phyloP scores from a whole-genome alignment of 805 yeast species.

The Alloascoidea hylecoeti region DNA sequence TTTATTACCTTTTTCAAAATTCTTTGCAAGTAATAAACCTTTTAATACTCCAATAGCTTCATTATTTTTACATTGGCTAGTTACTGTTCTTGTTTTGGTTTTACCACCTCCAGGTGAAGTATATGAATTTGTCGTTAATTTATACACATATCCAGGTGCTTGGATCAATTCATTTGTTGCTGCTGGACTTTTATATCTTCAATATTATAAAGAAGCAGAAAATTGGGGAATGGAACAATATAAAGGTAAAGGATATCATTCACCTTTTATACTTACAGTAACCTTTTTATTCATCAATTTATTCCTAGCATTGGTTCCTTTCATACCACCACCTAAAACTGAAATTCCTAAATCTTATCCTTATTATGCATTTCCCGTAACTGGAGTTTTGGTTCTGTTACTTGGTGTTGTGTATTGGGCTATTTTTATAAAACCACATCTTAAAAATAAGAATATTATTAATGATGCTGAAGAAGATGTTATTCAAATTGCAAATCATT shows the following conservation, averaged over 20 bases:
- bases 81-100: slow-evolving; percentile 37
- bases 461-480: too few relatives aligned
- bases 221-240: slow-evolving; percentile 22
- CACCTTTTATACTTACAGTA: slow-evolving; percentile 15
- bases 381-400: slow-evolving; percentile 30
- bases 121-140: slow-evolving; percentile 47
- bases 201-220: slow-evolving; percentile 21
- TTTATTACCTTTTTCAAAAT: slow-evolving; percentile 31
- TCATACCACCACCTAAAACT: slow-evolving; percentile 33
- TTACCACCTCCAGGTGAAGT: slow-evolving; percentile 52
- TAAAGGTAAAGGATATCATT: slow-evolving; percentile 11
- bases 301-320: slow-evolving; percentile 39
- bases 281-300: slow-evolving; percentile 31
- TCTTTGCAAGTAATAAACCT: slow-evolving; percentile 26
- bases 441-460: too few relatives aligned
- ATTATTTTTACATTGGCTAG: slow-evolving; percentile 36
- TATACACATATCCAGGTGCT: slow-evolving; percentile 51
- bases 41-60: slow-evolving; percentile 26
- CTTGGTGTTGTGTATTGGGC: slow-evolving; percentile 29
- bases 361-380: slow-evolving; percentile 42
- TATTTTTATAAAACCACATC: slow-evolving; percentile 5
- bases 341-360: slow-evolving; percentile 23
- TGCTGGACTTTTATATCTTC: slow-evolving; percentile 37
- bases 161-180: slow-evolving; percentile 40
- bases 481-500: too few relatives aligned